Conservation (phyloP, 176 grass and related monocot genomes). For the Typha latifolia region DNA sequence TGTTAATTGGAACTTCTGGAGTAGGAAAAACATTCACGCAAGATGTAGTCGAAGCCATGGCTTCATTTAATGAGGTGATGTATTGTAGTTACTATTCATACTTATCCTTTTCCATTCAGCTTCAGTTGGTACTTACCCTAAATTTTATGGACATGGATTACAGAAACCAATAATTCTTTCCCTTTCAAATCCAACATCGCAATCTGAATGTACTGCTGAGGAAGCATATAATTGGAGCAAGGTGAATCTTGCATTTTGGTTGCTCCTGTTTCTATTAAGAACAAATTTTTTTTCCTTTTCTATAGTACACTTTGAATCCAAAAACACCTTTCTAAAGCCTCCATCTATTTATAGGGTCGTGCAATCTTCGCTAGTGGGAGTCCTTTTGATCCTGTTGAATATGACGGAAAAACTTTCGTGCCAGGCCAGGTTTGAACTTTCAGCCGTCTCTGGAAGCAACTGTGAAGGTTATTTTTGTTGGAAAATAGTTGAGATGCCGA, state of each 20-base stretch:
- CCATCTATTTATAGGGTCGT: constrained; percentile 46
- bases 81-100: neutral
- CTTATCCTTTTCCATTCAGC: constrained; percentile 6
- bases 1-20: constrained; percentile 93
- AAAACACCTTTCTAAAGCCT: constrained; percentile 2
- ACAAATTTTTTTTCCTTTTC: too few species aligned
- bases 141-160: constrained; percentile 3
- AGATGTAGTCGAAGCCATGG: constrained; percentile 84
- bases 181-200: constrained; percentile 87
- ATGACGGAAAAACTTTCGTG: constrained; percentile 51
- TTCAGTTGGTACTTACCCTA: constrained; percentile 4
- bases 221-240: constrained; percentile 83
- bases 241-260: constrained; percentile 27
- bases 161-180: constrained; percentile 85
- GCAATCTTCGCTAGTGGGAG: constrained; percentile 95
- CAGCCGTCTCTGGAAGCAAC: neutral
- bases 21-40: constrained; percentile 76
- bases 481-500: neutral
- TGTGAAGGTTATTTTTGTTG: neutral
- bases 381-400: constrained; percentile 90
- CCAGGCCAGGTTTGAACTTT: constrained; percentile 72
- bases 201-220: constrained; percentile 93
- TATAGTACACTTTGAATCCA: neutral
- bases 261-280: neutral
- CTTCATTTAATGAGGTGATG: constrained; percentile 73